Evolutionary conservation across 495 filamentous ascomycete genomes (phyloP), one percentile per base, ranked within the genome.

Genomic region (Eremomyces bilateralis): DNA sequence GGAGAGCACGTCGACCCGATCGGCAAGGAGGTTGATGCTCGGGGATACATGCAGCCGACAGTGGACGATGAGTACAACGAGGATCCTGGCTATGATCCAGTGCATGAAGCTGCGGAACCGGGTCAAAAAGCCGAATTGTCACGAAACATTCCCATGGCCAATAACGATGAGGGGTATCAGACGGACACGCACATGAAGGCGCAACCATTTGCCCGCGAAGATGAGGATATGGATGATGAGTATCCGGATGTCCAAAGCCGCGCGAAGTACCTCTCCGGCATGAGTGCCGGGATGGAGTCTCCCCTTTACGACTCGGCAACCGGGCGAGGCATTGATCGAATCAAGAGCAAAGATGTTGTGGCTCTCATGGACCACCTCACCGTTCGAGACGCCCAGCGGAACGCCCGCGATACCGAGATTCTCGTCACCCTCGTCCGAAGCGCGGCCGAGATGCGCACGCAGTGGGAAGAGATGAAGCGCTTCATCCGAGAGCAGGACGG

Each of bases 311-410:
- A 95, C 50, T 73, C 80, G 40, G 67, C 85, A 15, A 93, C 80
- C 4, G 88, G 90, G 19, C 69, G 64, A 33, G 85, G 84, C 21
- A 78, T 92, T 40, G 84, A 95, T 41, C 64, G 73, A 25, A 99
- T 99, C 38, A 74, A 99, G 52, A 92, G 81, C 4, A 85, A 92
- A 56, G 90, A 99, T 50, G 90, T 99, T 45, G 74, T 95, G 42
- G 83, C 88, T 27, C 60, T 99, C 18, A 95, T 99, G 88, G 84
- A 99, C 49, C 88, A 84, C 66, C 75, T 97, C 40, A 95, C 88
- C 49, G 90, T 94, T 41, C 74, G 88, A 10, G 88, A 99, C 61
- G 85, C 83, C 28, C 85, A 94, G 58, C 80, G 88, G 21, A 94
- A 90, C 56, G 88, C 88, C 31, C 67, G 85, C 25, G 88, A 99